Evolutionary conservation across 2,329 filamentous ascomycete species (phyloP), one percentile per base, ranked within the genome.

Genomic region (Fusarium marasasianum): DNA sequence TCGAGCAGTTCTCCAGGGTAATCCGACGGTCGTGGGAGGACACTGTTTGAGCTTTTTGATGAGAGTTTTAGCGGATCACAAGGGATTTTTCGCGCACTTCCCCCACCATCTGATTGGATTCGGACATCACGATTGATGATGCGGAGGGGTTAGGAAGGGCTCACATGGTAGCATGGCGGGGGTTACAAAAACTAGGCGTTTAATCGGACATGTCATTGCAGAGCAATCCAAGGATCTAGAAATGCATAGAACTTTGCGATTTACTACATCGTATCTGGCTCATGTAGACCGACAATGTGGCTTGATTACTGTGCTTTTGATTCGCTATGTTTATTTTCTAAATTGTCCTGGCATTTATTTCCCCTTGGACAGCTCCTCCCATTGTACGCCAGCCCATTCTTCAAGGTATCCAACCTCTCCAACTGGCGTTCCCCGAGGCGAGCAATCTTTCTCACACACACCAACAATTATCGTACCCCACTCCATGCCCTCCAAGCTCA

Each of bases 331-430:
- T 51, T 35, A 31, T 65, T 53, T 33, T 48, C 53, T 12, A 35
- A 55, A 20, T 18, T 50, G 38, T 35, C 54, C 37, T 44, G 29
- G 35, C 24, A 31, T 68, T 75, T 74, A 81, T 58, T 83, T 80
- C 33, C 75, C 71, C 79, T 84, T 86, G 38, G 80, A 81, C 71
- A 91, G 79, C 82, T 98, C 95, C 83, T 99, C 96, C 96, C 96
- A 99, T 83, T 99, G 96, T 73, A 98, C 96, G 12, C 96, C 96
- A n/a, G 90, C 91, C 96, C 96, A 99, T 83, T 99, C 96, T 85
- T 98, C 96, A 24, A 95, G 79, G 83, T 97, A 98, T 4, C 92
- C 94, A 2, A 91, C 89, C 78, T 91, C 87, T 0, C 91, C 93
- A 41, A 87, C 85, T 18, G 83, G 82, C 12, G 90, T 87, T 2